phyloP scores from a whole-genome alignment of 257 asterid species.

The Solanum gandarillasii region DNA sequence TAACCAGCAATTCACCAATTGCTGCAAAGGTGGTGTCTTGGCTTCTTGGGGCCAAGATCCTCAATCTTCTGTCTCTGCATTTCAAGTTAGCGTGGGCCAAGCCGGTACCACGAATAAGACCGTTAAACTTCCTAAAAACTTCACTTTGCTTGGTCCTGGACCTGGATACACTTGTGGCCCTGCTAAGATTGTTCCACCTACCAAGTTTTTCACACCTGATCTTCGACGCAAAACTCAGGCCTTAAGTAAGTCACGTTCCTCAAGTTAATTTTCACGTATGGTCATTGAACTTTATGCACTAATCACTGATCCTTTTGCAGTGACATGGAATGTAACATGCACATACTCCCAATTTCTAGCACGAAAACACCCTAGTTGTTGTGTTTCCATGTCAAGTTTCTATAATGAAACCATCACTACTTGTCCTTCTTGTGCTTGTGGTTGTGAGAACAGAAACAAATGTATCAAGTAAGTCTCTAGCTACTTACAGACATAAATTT shows the following conservation, averaged over 20 bases:
- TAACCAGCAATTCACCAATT: slow-evolving; percentile 60
- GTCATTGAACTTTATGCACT: neutral
- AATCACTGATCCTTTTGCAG: slow-evolving; percentile 13
- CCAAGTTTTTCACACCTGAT: slow-evolving; percentile 56
- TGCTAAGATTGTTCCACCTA: slow-evolving; percentile 60
- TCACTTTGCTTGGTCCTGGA: slow-evolving; percentile 64
- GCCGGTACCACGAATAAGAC: slow-evolving; percentile 73
- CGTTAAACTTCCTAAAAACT: slow-evolving; percentile 60
- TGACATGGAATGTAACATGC: slow-evolving; percentile 82
- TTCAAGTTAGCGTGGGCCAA: slow-evolving; percentile 65
- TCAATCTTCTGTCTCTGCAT: slow-evolving; percentile 36
- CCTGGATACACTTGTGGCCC: slow-evolving; percentile 82
- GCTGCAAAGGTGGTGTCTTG: slow-evolving; percentile 71
- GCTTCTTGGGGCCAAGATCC: slow-evolving; percentile 73
- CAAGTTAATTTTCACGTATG: neutral
- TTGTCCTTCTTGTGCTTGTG: slow-evolving; percentile 69
- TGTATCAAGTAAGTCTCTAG: slow-evolving; percentile 40
- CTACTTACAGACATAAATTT: neutral
- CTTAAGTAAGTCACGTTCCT: slow-evolving; percentile 31
- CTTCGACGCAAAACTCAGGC: slow-evolving; percentile 67
- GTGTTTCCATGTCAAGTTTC: slow-evolving; percentile 75
- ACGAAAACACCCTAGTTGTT: slow-evolving; percentile 54
- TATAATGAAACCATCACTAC: slow-evolving; percentile 68
- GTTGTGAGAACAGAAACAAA: slow-evolving; percentile 53
- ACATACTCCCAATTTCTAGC: slow-evolving; percentile 69